These are phyloP conservation scores for Penicillium glabrum DNA, from an alignment of 2,329 filamentous ascomycete species.

Conservation along the genomic window DNA sequence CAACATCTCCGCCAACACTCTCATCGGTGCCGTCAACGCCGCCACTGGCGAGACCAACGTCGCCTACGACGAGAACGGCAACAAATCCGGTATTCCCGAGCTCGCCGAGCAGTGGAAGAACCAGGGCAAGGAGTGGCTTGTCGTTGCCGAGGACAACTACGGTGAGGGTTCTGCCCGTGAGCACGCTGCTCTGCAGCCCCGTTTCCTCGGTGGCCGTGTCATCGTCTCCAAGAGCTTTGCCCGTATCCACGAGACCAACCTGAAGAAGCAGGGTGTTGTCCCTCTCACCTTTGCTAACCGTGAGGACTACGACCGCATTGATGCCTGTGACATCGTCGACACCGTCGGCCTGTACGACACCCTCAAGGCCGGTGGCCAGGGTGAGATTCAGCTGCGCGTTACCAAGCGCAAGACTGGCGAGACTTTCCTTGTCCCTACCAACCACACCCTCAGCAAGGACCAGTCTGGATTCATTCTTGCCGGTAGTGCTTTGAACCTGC, in stretches of 20 bases:
- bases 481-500: slow-evolving; percentile 86
- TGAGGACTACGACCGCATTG: slow-evolving; percentile 60
- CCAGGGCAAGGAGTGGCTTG: slow-evolving; percentile 76
- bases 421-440: slow-evolving; percentile 70
- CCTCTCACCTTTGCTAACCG: slow-evolving; percentile 89
- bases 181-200: slow-evolving; percentile 84
- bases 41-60: slow-evolving; percentile 90
- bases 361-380: slow-evolving; percentile 73
- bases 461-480: slow-evolving; percentile 91
- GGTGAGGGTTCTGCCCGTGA: slow-evolving; percentile 87
- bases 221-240: slow-evolving; percentile 81
- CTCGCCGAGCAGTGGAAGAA: slow-evolving; percentile 82
- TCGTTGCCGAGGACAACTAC: slow-evolving; percentile 97
- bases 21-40: slow-evolving; percentile 91
- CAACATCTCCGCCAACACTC: slow-evolving; percentile 95
- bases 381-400: slow-evolving; percentile 70
- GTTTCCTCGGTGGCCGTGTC: slow-evolving; percentile 83
- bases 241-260: slow-evolving; percentile 90
- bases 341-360: slow-evolving; percentile 84
- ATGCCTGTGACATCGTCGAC: slow-evolving; percentile 77
- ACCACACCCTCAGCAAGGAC: slow-evolving; percentile 83
- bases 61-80: slow-evolving; percentile 83
- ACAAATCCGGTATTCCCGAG: slow-evolving; percentile 52
- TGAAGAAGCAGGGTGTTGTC: slow-evolving; percentile 97
- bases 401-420: slow-evolving; percentile 62